Percentiles rank a stretch among this genome's conserved stretches.
These are phyloP conservation scores for Aspergillus panamensis DNA, from an alignment of 495 filamentous ascomycete genomes.

Conservation along the genomic window DNA sequence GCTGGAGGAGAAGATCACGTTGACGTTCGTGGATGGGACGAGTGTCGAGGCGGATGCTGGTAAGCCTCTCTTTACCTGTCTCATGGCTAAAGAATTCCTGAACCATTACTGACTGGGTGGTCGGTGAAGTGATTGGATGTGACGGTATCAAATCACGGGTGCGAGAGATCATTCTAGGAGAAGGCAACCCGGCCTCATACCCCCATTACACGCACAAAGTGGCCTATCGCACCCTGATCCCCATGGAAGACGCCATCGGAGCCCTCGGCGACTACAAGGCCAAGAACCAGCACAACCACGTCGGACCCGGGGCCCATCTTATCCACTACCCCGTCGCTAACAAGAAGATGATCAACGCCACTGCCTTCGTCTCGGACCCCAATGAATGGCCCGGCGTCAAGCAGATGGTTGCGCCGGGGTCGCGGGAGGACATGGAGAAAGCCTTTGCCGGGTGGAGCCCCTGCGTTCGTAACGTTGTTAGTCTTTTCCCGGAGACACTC, in stretches of 20 bases:
- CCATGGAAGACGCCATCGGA: constrained; percentile 37
- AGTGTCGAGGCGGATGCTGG: constrained; percentile 44
- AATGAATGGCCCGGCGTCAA: constrained; percentile 12
- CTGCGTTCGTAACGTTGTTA: constrained; percentile 17
- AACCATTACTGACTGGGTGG: background rate
- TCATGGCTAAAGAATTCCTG: background rate
- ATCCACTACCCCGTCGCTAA: constrained; percentile 21
- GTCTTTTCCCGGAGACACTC: constrained; percentile 26
- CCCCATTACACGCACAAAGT: constrained; percentile 47
- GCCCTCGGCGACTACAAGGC: constrained; percentile 33
- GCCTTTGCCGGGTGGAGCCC: background rate
- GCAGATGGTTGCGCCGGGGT: background rate
- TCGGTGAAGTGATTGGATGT: constrained; percentile 40
- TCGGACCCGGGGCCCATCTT: constrained; percentile 20
- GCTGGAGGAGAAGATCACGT: constrained; percentile 28
- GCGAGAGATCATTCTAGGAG: constrained; percentile 40
- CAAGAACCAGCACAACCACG: constrained; percentile 4
- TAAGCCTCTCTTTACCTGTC: background rate
- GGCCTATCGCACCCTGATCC: constrained; percentile 50
- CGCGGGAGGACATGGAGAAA: background rate
- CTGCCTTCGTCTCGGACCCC: constrained; percentile 22
- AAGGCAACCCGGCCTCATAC: constrained; percentile 31
- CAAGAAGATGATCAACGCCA: constrained; percentile 26
- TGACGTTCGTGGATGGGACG: constrained; percentile 55
- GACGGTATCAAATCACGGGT: constrained; percentile 55